phyloP scores from a whole-genome alignment of 169 alveolate species.

The Plasmodium gonderi region DNA sequence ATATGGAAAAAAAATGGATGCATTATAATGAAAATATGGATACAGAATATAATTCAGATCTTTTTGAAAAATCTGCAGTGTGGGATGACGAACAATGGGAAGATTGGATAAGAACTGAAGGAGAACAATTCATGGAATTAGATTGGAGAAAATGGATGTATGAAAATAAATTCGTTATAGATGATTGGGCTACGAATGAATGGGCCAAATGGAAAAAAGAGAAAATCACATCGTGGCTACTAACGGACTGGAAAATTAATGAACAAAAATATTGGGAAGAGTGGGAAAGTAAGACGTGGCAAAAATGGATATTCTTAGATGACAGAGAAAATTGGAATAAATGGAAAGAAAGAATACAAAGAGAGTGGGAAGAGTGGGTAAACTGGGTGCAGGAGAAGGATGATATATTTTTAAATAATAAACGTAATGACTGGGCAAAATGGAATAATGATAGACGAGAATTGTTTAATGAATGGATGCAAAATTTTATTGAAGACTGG shows the following conservation, averaged over 20 bases:
- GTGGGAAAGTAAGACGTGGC: slow-evolving; percentile 24
- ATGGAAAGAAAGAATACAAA: slow-evolving; percentile 11
- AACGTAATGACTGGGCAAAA: background rate
- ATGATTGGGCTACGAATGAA: background rate
- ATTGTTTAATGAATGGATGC: slow-evolving; percentile 2
- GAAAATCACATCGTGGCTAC: background rate
- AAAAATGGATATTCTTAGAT: background rate
- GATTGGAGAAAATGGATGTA: slow-evolving; percentile 25
- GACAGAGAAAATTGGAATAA: background rate
- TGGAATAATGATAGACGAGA: slow-evolving; percentile 1
- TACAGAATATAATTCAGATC: slow-evolving; percentile 1
- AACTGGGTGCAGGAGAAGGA: slow-evolving; percentile 1
- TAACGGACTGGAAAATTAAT: slow-evolving; percentile 5
- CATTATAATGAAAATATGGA: slow-evolving; percentile 31
- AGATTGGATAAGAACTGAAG: slow-evolving; percentile 3
- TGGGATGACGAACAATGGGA: slow-evolving; percentile 27
- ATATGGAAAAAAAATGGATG: slow-evolving; percentile 23
- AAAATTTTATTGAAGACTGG: background rate
- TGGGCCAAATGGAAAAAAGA: slow-evolving; percentile 24
- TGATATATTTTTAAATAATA: slow-evolving; percentile 8
- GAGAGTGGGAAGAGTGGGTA: slow-evolving; percentile 4
- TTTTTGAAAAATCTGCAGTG: background rate
- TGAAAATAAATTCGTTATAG: slow-evolving; percentile 15
- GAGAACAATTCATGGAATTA: background rate
- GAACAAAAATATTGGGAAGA: slow-evolving; percentile 12